Conservation (phyloP, 192 early-diverging fungal genomes). For the Bifiguratus adelaidae region DNA sequence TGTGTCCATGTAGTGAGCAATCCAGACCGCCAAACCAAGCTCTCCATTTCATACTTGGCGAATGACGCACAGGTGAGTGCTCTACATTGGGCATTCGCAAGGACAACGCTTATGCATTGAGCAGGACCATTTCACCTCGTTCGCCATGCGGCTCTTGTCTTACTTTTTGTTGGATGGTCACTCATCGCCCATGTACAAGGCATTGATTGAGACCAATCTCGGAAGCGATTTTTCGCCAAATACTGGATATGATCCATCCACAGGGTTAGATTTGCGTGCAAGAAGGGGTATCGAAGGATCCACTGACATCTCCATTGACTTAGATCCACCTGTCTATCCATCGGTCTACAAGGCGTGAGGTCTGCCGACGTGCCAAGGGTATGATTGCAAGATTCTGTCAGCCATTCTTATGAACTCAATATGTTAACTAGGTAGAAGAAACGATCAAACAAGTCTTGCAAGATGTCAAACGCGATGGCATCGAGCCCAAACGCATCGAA, state of each 20-base stretch:
- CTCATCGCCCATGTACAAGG: slow-evolving; percentile 88
- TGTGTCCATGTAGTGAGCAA: slow-evolving; percentile 35
- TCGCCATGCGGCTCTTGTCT: slow-evolving; percentile 70
- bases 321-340: slow-evolving; percentile 52
- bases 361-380: slow-evolving; percentile 49
- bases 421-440: slow-evolving; percentile 38
- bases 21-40: slow-evolving; percentile 68
- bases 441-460: slow-evolving; percentile 61
- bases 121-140: slow-evolving; percentile 75
- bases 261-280: slow-evolving; percentile 24
- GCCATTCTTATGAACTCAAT: slow-evolving; percentile 1
- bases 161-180: slow-evolving; percentile 79
- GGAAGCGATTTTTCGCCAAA: slow-evolving; percentile 84
- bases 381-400: slow-evolving; percentile 1
- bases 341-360: slow-evolving; percentile 84
- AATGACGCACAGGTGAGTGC: slow-evolving; percentile 54
- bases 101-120: neutral
- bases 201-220: slow-evolving; percentile 81
- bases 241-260: slow-evolving; percentile 79
- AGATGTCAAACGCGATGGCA: slow-evolving; percentile 57
- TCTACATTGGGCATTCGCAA: neutral
- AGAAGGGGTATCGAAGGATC: neutral
- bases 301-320: neutral
- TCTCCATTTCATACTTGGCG: slow-evolving; percentile 61
- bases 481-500: slow-evolving; percentile 67